Conservation (phyloP, 2,329 filamentous ascomycete genomes). For the Sclerotinia spermophila region DNA sequence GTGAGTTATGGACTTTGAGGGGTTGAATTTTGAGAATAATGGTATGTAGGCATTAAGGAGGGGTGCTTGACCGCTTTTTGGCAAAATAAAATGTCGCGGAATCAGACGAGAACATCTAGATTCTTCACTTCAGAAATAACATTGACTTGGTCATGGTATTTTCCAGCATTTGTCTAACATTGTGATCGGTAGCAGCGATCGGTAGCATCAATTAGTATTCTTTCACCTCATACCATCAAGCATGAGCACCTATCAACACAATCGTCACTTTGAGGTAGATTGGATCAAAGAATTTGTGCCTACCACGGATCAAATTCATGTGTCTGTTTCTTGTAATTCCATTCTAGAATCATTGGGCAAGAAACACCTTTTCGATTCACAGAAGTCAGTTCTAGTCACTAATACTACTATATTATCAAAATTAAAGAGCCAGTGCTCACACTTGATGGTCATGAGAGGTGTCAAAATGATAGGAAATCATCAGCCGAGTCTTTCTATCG, state of each 20-base stretch:
- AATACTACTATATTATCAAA: background rate
- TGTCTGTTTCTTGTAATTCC: background rate
- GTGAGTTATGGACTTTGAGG: background rate
- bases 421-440: slow-evolving; percentile 13
- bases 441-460: background rate
- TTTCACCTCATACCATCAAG: background rate
- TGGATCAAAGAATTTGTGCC: background rate
- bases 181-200: background rate
- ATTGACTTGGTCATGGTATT: background rate
- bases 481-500: slow-evolving; percentile 10
- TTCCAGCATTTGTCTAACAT: background rate
- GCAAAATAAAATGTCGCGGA: background rate
- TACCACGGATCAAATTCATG: background rate
- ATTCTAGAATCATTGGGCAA: background rate
- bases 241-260: background rate
- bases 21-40: background rate
- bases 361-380: background rate
- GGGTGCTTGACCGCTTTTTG: slow-evolving; percentile 6
- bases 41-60: background rate
- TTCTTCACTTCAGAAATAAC: background rate
- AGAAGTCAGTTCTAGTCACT: background rate
- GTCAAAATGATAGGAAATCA: slow-evolving; percentile 5
- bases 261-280: background rate
- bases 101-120: background rate
- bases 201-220: too few species aligned